Conservation (phyloP, 257 asterid species). For the Verbascum thapsus region DNA sequence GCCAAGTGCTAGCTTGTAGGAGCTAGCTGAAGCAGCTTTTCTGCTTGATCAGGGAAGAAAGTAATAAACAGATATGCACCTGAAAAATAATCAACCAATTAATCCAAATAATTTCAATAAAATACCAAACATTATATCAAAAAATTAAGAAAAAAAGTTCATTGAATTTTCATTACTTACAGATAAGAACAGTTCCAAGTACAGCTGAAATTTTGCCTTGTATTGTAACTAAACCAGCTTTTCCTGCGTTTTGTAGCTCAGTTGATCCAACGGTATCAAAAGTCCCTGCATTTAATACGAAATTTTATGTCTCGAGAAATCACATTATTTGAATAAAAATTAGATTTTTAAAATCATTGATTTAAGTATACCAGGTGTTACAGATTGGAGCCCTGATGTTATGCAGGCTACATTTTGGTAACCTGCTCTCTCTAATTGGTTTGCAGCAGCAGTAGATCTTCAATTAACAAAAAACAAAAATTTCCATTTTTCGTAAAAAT, state of each 20-base stretch:
- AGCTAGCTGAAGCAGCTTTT: slow-evolving; percentile 55
- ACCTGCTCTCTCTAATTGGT: slow-evolving; percentile 71
- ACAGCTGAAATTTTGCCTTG: slow-evolving; percentile 94
- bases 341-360: no score
- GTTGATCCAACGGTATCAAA: slow-evolving; percentile 80
- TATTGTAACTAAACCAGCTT: slow-evolving; percentile 78
- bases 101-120: not conserved
- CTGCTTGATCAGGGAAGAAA: slow-evolving; percentile 95
- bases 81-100: slow-evolving; percentile 31
- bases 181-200: slow-evolving; percentile 82
- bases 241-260: slow-evolving; percentile 95
- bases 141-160: not conserved
- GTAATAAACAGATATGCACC: slow-evolving; percentile 86
- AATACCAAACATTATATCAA: not conserved
- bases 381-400: slow-evolving; percentile 91
- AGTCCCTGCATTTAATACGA: slow-evolving; percentile 48
- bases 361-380: slow-evolving; percentile 56
- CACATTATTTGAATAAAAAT: not conserved
- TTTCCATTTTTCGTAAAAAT: not conserved
- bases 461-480: not conserved
- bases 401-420: slow-evolving; percentile 72
- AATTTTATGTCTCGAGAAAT: not conserved
- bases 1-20: slow-evolving; percentile 53
- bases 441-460: slow-evolving; percentile 88
- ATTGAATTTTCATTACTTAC: slow-evolving; percentile 45